Evolutionary conservation across 2,329 filamentous ascomycete species (phyloP).

Genomic region (Ophiostoma piceae): DNA sequence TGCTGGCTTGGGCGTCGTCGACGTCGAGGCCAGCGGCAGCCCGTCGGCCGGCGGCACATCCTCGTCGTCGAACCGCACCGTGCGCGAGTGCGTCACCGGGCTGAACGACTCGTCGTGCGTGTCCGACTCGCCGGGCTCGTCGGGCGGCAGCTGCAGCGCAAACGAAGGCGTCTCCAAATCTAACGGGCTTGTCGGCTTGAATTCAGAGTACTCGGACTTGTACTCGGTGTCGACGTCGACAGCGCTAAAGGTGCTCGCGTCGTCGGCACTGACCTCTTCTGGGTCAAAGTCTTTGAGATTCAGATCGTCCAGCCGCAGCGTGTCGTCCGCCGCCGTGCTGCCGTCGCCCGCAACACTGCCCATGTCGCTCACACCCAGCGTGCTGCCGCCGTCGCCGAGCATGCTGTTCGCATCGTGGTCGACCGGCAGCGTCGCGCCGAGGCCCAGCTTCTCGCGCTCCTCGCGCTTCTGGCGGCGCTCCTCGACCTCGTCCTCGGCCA

Average conservation of each 20-base stretch:
- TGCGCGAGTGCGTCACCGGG: slow-evolving; percentile 11
- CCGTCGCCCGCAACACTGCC: neutral
- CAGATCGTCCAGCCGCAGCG: neutral
- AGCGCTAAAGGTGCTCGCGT: slow-evolving; percentile 19
- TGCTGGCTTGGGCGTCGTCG: slow-evolving; percentile 1
- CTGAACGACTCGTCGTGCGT: slow-evolving; percentile 16
- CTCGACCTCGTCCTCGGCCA: slow-evolving; percentile 63
- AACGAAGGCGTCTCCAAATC: neutral
- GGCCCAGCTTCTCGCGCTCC: slow-evolving; percentile 8
- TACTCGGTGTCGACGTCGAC: slow-evolving; percentile 16
- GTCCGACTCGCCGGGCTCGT: neutral
- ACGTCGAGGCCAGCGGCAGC: neutral
- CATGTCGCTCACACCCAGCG: neutral
- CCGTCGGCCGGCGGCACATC: slow-evolving; percentile 9
- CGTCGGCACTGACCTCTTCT: slow-evolving; percentile 11
- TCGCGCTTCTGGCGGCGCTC: slow-evolving; percentile 23
- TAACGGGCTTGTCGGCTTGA: neutral
- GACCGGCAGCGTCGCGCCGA: slow-evolving; percentile 9
- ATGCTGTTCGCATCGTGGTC: slow-evolving; percentile 8
- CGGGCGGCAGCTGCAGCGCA: neutral
- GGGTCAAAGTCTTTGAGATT: neutral
- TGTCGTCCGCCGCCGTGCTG: neutral
- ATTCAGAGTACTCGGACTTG: neutral
- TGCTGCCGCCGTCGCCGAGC: slow-evolving; percentile 13
- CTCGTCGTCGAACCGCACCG: slow-evolving; percentile 13